phyloP scores from a whole-genome alignment of 169 alveolate species.

The Plasmodium sp. region DNA sequence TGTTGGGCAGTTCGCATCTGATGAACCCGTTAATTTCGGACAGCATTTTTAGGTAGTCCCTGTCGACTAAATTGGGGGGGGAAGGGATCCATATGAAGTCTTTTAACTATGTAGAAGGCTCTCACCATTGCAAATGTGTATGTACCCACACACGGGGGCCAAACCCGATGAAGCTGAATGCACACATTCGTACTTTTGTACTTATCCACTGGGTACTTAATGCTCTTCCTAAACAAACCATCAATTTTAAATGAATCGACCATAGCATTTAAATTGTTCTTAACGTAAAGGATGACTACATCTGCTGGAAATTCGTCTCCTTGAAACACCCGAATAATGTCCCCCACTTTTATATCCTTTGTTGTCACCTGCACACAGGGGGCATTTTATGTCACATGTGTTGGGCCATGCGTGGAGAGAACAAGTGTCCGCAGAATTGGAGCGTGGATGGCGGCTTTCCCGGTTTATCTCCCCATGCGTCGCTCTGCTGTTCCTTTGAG shows the following conservation, averaged over 20 bases:
- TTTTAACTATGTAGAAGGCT: background rate
- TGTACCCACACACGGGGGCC: background rate
- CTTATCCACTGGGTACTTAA: slow-evolving; percentile 64
- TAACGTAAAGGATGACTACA: slow-evolving; percentile 61
- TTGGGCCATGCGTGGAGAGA: background rate
- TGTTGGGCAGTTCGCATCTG: slow-evolving; percentile 73
- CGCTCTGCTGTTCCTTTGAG: background rate
- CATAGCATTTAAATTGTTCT: slow-evolving; percentile 61
- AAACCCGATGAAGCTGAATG: background rate
- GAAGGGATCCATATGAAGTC: background rate
- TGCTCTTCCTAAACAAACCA: slow-evolving; percentile 50
- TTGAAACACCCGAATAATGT: slow-evolving; percentile 54
- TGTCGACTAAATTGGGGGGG: slow-evolving; percentile 21
- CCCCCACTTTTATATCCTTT: slow-evolving; percentile 71
- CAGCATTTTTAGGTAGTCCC: slow-evolving; percentile 66
- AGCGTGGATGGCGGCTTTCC: background rate
- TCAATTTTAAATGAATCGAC: slow-evolving; percentile 68
- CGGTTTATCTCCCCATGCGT: background rate
- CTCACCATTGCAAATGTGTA: background rate
- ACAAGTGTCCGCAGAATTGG: background rate
- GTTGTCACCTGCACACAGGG: slow-evolving; percentile 59
- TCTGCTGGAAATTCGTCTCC: slow-evolving; percentile 75
- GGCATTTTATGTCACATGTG: background rate
- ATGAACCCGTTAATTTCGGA: slow-evolving; percentile 73
- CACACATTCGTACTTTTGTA: slow-evolving; percentile 45